Conservation (phyloP, 345 rosid genomes). For the Firmiana major region DNA sequence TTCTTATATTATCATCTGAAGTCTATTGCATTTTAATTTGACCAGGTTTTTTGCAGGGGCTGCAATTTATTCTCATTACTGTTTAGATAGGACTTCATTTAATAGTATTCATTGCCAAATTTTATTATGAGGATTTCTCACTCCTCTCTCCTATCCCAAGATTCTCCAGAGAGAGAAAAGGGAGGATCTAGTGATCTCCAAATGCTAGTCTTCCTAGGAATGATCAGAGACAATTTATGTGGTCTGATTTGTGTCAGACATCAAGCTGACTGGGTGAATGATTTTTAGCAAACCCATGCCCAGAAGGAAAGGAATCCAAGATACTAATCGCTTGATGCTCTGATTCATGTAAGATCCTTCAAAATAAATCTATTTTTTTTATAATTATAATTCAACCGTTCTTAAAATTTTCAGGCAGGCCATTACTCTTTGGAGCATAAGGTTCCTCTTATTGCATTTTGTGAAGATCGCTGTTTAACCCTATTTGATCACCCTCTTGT, state of each 20-base stretch:
- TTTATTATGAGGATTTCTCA: background rate
- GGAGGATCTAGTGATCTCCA: background rate
- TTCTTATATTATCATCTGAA: background rate
- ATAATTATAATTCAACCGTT: background rate
- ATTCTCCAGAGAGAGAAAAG: background rate
- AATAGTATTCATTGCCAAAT: conserved; percentile 2
- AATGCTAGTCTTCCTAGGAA: background rate
- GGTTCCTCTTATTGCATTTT: conserved; percentile 87
- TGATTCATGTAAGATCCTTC: background rate
- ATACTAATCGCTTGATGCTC: background rate
- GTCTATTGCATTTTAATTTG: background rate
- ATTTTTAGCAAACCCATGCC: background rate
- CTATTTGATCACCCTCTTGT: conserved; percentile 81
- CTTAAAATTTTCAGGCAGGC: conserved; percentile 50
- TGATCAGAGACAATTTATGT: background rate
- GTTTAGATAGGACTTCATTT: background rate
- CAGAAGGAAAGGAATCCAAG: background rate
- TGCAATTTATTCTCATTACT: background rate
- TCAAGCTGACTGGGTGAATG: background rate
- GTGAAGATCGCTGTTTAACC: conserved; percentile 78
- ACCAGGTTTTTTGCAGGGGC: background rate
- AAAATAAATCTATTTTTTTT: background rate
- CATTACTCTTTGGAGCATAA: conserved; percentile 70
- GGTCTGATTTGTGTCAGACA: background rate
- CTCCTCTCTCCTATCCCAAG: background rate